Conservation (phyloP, 2,329 filamentous ascomycete genomes). For the Fusarium pininemorale region DNA sequence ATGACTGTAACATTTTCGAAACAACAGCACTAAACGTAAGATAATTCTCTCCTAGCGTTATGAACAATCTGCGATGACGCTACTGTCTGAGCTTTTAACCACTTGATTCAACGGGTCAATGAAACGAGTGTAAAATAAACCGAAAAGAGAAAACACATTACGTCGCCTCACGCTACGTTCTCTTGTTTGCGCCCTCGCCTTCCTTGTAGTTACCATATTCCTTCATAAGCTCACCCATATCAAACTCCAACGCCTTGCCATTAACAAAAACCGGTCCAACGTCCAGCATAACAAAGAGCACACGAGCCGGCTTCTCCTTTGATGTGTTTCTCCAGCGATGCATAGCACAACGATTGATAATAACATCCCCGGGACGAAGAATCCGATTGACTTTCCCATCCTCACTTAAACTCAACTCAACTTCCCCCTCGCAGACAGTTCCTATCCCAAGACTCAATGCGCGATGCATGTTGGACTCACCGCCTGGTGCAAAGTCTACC, state of each 20-base stretch:
- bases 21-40: rapidly evolving
- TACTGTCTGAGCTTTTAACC: no score
- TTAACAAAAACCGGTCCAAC: neutral
- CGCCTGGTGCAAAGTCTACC: neutral
- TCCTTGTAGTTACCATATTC: neutral
- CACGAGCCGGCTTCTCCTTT: neutral
- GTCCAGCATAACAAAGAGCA: neutral
- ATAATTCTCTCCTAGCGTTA: rapidly evolving
- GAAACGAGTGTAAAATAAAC: neutral
- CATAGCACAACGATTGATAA: neutral
- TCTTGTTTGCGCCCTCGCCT: neutral
- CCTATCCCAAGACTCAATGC: neutral
- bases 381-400: neutral
- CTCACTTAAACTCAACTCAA: neutral
- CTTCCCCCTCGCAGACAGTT: neutral
- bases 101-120: neutral
- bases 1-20: neutral
- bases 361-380: neutral
- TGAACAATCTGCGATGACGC: rapidly evolving
- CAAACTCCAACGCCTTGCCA: neutral
- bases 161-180: neutral
- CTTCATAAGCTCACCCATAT: neutral
- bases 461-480: neutral
- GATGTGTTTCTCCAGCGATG: neutral
- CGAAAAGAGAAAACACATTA: neutral